Evolutionary conservation across 805 yeast genomes (phyloP), one percentile per base, ranked within the genome.

Genomic region (Yarrowia sp.): DNA sequence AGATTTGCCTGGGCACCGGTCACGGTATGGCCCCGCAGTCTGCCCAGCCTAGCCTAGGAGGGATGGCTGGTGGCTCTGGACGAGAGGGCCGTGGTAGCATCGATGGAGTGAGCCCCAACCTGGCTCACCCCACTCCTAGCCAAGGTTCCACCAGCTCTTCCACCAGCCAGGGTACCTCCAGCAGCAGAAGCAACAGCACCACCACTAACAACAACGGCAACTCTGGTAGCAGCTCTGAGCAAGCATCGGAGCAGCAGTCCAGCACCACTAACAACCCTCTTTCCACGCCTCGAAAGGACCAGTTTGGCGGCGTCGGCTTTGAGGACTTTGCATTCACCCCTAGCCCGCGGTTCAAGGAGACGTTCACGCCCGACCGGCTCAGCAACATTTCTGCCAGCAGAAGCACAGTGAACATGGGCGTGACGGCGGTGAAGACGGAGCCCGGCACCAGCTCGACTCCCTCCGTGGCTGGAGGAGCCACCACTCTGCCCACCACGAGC

Each of bases 261-360:
- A 7, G 7, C 14, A 19, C 56, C 28, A 26, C 30, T 26, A 33
- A 33, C 35, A 52, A 52, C 59, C 61, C 61, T 3, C 46, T 54
- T 10, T 36, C 44, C n/a, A 54, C 61, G 9, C 61, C 61, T 11
- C 44, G 61, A 10, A 54, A 54, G 30, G 61, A 54, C 35, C 61
- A 54, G 35, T 54, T 54, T 38, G 61, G 61, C 8, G 61, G 61
- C 16, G 61, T 54, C 5, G 61, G 61, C 12, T 54, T 54, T 14
- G 61, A 54, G 30, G 61, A 54, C 61, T 54, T 54, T 54, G 61
- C 61, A 24, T 54, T 54, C 35, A 38, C 61, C 19, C 61, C 61
- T 10, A 38, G 46, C 19, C 61, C 44, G 11, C 44, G 61, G 24
- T 54, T 36, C 61, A 54, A 54, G 46, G 61, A 54, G 35, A 38